Base-by-base conservation (phyloP, 2,329 filamentous ascomycete genomes). In the Pyrenophora teres region DNA sequence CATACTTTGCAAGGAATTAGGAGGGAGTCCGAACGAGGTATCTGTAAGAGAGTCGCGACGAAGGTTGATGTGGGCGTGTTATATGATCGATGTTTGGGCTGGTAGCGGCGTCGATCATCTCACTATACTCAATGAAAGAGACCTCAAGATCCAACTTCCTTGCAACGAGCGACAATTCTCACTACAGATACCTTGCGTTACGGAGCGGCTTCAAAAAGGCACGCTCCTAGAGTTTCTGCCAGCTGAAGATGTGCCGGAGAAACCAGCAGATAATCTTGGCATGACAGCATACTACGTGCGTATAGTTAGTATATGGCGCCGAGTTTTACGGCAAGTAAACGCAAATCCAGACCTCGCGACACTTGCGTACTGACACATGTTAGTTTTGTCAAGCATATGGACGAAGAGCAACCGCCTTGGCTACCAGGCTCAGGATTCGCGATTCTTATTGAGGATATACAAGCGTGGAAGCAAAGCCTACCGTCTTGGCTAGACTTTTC, bases 41-140 rank as follows among this genome's bases (percentile, higher is more conserved):
- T 68, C 68, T 6, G 57, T 66, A 23, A 52, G 61, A 50, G 68
- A 70, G 32, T 68, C 64, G 16, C 56, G 63, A n/a, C 57, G 68
- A 46, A 52, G 68, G n/a, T 41, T 70, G 8, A 70, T 70, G 68
- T 70, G 68, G 68, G 66, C 68, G 8, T 70, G 68, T 41, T 70
- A 69, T 45, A 68, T 70, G 66, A 64, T 70, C 33, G 68, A 70
- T 50, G 67, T 70, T 8, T 70, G 68, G 68, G 68, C 68, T 32
- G 68, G 68, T 9, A 69, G 68, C 48, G 68, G 68, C 8, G 65
- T 70, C 9, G 68, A 70, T 42, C 68, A 68, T 39, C 54, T 70
- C 30, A 70, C 68, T 16, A 69, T 70, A 10, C 33, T 70, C 40
- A 70, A 65, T 48, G 66, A 70, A 50, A 64, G 59, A 40, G 68